phyloP scores from a whole-genome alignment of 768 basidiomycete genomes.

The Auriculariales sp. region DNA sequence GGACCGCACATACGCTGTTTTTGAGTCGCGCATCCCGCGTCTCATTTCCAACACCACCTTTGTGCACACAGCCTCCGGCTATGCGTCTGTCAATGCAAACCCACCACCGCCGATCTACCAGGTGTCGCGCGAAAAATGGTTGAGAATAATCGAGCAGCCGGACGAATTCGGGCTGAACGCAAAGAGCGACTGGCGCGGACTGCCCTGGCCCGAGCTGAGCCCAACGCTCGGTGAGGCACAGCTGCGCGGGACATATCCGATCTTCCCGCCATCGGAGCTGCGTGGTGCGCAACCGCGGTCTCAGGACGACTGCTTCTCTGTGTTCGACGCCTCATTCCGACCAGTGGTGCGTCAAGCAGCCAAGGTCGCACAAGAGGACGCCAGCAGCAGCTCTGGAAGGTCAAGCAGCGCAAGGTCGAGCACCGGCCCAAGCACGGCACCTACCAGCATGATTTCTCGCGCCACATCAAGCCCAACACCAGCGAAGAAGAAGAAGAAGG shows the following conservation, averaged over 20 bases:
- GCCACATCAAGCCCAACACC: constrained; percentile 27
- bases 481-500: constrained; percentile 28
- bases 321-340: constrained; percentile 1
- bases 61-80: neutral
- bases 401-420: neutral
- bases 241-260: neutral
- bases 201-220: neutral
- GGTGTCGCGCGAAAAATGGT: neutral
- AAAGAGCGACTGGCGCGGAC: neutral
- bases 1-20: neutral
- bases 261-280: neutral
- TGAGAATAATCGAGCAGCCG: neutral
- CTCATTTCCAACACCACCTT: neutral
- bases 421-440: neutral
- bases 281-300: neutral
- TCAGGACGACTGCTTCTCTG: neutral
- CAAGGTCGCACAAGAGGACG: neutral
- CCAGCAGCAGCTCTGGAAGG: neutral
- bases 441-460: neutral
- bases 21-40: neutral
- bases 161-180: neutral
- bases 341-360: constrained; percentile 8
- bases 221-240: neutral
- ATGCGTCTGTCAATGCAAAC: neutral
- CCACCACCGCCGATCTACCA: neutral